Evolutionary conservation across 2,329 filamentous ascomycete genomes (phyloP), one percentile per base, ranked within the genome.

Genomic region (Pseudocercospora crystallina): DNA sequence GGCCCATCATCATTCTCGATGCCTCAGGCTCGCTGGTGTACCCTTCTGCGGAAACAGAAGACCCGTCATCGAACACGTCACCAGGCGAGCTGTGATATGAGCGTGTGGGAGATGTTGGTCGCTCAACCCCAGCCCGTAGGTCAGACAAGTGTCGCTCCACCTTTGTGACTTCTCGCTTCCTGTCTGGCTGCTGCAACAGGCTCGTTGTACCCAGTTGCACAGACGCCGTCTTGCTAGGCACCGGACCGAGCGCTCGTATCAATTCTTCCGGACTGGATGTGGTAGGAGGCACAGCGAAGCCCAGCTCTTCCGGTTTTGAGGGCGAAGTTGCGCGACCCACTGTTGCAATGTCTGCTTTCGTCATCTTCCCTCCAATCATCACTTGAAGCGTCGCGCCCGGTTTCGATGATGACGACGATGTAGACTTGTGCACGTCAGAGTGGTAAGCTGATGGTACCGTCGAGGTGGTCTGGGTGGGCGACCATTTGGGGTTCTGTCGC

Each of bases 261-360:
- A 61, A 34, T 26, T 61, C 61, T 17, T 63, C 59, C 7, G 59
- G 57, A 9, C 49, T 54, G 2, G 57, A 60, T 10, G 53, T 60
- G 3, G 58, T 51, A 5, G 54, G 51, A 34, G 51, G 45, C 9
- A 61, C 47, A 13, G 50, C 32, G 35, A 62, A 48, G 2, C 53
- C 59, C 5, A 57, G 44, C 37, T 59, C 60, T 29, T 54, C 51
- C 14, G 53, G 47, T 8, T 50, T 54, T 26, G 20, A 5, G 47
- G 47, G 55, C 3, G 57, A 52, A 8, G 35, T 43, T 10, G 59
- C 55, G 8, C 59, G 48, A 41, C 51, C 51, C 5, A 55, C 54
- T 14, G 45, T 42, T 9, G 53, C 42, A 15, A 61, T 51, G 31
- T 57, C 46, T 15, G 55, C 53, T 1, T 46, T 49, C 5, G 40